Percentiles rank a stretch among this genome's conserved stretches.
These are phyloP conservation scores for Trichosporon ovoides DNA, from an alignment of 1,284 basidiomycete genomes.

Conservation along the genomic window DNA sequence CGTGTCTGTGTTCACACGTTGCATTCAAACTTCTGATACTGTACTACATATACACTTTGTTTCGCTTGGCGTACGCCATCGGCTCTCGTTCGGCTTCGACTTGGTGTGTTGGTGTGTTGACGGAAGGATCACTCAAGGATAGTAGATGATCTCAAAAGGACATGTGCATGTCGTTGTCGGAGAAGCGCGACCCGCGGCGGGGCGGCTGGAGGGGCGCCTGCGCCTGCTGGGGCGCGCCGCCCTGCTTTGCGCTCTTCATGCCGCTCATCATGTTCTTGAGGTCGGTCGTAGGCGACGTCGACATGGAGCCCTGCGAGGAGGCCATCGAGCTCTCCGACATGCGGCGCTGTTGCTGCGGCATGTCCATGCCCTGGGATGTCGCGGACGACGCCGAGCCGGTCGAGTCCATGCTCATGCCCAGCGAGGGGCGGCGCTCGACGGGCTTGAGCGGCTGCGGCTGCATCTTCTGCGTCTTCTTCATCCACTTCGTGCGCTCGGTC, in stretches of 20 bases:
- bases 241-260: not conserved
- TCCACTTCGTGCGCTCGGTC: conserved; percentile 3
- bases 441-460: not conserved
- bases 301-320: not conserved
- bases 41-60: too few relatives aligned
- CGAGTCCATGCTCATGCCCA: not conserved
- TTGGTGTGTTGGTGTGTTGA: too few relatives aligned
- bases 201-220: not conserved
- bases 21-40: too few relatives aligned
- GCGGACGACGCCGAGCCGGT: not conserved
- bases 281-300: not conserved
- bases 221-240: not conserved
- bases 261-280: conserved; percentile 5
- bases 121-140: too few relatives aligned
- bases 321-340: not conserved
- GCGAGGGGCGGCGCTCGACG: not conserved
- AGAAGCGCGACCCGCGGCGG: not conserved
- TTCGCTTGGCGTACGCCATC: too few relatives aligned
- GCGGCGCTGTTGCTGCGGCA: not conserved
- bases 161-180: not conserved
- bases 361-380: conserved; percentile 1
- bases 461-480: not conserved
- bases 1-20: too few relatives aligned
- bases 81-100: too few relatives aligned
- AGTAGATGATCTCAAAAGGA: not conserved